These are phyloP conservation scores for Musa acuminata DNA, from an alignment of 176 grass and related monocot genomes.

Conservation along the genomic window DNA sequence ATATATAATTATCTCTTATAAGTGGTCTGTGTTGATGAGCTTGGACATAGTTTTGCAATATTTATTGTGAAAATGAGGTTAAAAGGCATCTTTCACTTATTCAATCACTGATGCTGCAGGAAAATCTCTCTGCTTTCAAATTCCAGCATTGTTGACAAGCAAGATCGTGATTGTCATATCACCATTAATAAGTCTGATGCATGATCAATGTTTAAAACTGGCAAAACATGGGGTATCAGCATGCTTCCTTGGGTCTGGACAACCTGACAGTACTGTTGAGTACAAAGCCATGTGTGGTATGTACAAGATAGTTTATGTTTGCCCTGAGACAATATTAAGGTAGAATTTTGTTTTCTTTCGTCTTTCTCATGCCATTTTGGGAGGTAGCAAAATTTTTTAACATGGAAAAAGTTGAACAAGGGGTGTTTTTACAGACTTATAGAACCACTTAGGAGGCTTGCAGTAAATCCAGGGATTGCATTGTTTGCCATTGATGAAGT, in stretches of 20 bases:
- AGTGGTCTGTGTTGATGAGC: background rate
- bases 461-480: constrained; percentile 79
- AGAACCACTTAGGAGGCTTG: constrained; percentile 84
- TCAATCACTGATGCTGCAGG: constrained; percentile 39
- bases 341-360: constrained; percentile 11
- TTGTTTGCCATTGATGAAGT: constrained; percentile 93
- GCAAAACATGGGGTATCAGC: constrained; percentile 76
- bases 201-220: constrained; percentile 88
- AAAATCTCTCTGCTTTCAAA: constrained; percentile 93
- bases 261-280: constrained; percentile 70
- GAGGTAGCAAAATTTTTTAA: constrained; percentile 7
- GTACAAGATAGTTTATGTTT: constrained; percentile 96
- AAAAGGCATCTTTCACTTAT: background rate
- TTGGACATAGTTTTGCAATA: constrained; percentile 3
- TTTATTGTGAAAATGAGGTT: constrained; percentile 6
- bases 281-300: constrained; percentile 79
- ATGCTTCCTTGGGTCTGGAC: constrained; percentile 95
- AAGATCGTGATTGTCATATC: constrained; percentile 86
- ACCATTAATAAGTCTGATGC: constrained; percentile 97
- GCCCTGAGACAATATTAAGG: constrained; percentile 93
- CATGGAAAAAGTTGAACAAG: constrained; percentile 7
- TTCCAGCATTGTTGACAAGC: constrained; percentile 65
- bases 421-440: constrained; percentile 52
- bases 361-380: constrained; percentile 17
- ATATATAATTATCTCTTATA: background rate